Conservation (phyloP, 2,329 filamentous ascomycete species). For the Arachnopeziza araneosa region DNA sequence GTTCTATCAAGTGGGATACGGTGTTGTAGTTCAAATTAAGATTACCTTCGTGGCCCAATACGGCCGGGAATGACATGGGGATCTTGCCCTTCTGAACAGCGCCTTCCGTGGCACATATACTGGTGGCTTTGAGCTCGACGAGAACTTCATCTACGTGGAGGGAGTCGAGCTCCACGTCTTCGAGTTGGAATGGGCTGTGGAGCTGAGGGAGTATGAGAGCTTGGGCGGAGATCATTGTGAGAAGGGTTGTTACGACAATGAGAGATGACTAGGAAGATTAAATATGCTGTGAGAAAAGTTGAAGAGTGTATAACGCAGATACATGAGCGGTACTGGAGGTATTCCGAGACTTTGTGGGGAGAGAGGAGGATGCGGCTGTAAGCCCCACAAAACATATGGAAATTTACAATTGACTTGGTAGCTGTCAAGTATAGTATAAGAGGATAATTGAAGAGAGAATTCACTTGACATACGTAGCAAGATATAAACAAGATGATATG, state of each 20-base stretch:
- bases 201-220: background rate
- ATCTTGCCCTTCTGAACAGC: background rate
- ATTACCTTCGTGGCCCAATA: slow-evolving; percentile 2
- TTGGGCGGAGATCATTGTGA: background rate
- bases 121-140: background rate
- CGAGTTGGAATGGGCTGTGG: background rate
- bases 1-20: background rate
- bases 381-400: no score
- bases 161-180: background rate
- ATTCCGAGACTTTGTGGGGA: no score
- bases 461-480: no score
- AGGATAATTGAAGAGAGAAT: no score
- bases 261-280: background rate
- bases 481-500: no score
- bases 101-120: background rate
- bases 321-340: no score
- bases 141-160: background rate
- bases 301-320: no score
- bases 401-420: no score
- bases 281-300: no score
- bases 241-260: background rate
- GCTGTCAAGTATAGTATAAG: no score
- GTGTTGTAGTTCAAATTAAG: background rate
- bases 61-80: slow-evolving; percentile 21
- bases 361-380: no score